Conservation (phyloP, 768 basidiomycete species). For the Trametopsis cervina region DNA sequence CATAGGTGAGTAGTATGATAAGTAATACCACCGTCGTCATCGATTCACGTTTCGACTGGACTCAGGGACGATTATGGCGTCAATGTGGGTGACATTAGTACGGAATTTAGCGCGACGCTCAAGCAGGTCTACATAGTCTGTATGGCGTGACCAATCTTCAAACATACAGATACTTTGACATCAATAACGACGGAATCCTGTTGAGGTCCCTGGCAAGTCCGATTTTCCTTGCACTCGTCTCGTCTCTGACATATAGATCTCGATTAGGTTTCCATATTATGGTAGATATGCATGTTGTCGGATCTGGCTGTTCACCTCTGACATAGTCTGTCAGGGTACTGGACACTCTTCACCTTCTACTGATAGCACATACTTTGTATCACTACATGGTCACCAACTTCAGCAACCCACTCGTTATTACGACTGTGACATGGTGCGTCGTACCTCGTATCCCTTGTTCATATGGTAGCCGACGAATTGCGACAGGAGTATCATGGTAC, state of each 20-base stretch:
- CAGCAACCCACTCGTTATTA: slow-evolving; percentile 12
- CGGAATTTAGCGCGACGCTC: too few relatives aligned
- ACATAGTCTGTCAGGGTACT: slow-evolving; percentile 12
- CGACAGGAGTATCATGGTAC: slow-evolving; percentile 18
- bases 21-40: background rate
- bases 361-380: slow-evolving; percentile 18
- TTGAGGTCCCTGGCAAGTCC: slow-evolving; percentile 3
- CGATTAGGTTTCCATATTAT: slow-evolving; percentile 1
- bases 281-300: slow-evolving; percentile 2
- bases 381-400: slow-evolving; percentile 21
- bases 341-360: slow-evolving; percentile 13
- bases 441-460: background rate
- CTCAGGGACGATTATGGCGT: slow-evolving; percentile 4
- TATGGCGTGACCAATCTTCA: slow-evolving; percentile 16
- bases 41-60: background rate
- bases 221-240: background rate
- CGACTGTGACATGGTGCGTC: slow-evolving; percentile 16
- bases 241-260: background rate
- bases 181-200: background rate
- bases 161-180: slow-evolving; percentile 11
- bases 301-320: background rate
- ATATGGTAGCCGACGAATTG: background rate
- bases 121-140: too few relatives aligned
- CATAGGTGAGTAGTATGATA: slow-evolving; percentile 4
- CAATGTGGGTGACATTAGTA: slow-evolving; percentile 4